Base-by-base conservation (phyloP, 2,329 filamentous ascomycete species). In the Metarhizium guizhouense region DNA sequence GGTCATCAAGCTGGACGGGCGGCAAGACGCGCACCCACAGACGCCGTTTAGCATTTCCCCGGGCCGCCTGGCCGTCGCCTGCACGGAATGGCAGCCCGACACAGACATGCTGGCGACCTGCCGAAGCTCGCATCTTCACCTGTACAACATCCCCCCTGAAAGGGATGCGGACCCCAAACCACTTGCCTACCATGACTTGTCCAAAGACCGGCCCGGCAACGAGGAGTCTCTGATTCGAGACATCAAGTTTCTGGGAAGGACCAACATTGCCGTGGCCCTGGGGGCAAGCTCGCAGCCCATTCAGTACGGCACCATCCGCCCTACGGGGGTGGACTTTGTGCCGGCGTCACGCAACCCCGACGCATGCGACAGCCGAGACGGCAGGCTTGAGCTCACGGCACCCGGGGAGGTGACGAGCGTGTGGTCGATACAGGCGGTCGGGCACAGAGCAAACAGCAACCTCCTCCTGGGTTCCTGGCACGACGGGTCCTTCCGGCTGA, bases 391-490 rank as follows among this genome's bases (percentile, higher is more conserved):
- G 25, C 25, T 25, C 25, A 25, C 25, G 4, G 25, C 25, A 25
- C 25, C 25, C 25, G 25, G 25, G 25, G 25, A 25, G 25, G 68
- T 69, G n/a, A 70, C 65, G 5, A 76, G 72, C 0, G 71, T 77
- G 11, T 67, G 75, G 38, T 76, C 77, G 0, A 70, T 82, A 3
- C 72, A 79, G 38, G 73, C 76, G 1, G 66, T 81, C 0, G 64
- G 70, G 14, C 61, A 64, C 2, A 64, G 63, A 11, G 68, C 72
- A 1, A 68, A 67, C 20, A 67, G 69, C 1, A 73, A 69, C 25
- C 64, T 79, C 2, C 61, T 82, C 6, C 69, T 83, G 13, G 78
- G 73, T 54, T 72, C 77, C 3, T 82, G 79, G 78, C 73, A 76
- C 47, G 78, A 82, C 54, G 79, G 79, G 8, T 79, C 74, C 0